These are phyloP conservation scores for Daldinia vernicosa DNA, from an alignment of 495 filamentous ascomycete species.

Conservation along the genomic window DNA sequence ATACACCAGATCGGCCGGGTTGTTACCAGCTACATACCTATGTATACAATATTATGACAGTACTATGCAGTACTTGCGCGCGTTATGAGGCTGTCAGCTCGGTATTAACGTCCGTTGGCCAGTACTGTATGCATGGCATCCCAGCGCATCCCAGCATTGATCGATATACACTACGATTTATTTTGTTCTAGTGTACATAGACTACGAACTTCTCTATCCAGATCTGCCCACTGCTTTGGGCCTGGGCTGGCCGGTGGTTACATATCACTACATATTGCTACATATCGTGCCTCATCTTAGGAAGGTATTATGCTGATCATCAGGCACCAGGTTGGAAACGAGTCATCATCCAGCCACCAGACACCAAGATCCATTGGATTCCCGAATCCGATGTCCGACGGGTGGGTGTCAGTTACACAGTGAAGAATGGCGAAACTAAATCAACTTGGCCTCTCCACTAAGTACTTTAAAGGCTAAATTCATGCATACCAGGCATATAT, in stretches of 20 bases:
- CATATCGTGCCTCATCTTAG: slow-evolving; percentile 7
- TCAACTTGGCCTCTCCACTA: slow-evolving; percentile 8
- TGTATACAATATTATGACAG: not conserved
- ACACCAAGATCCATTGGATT: slow-evolving; percentile 1
- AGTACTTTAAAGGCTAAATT: slow-evolving; percentile 1
- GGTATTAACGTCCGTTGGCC: not conserved
- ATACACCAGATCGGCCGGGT: not conserved
- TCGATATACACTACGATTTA: not conserved
- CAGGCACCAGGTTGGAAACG: slow-evolving; percentile 35
- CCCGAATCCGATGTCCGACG: slow-evolving; percentile 15
- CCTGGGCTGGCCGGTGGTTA: slow-evolving; percentile 27
- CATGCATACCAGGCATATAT: not conserved
- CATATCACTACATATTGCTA: slow-evolving; percentile 2
- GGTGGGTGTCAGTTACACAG: slow-evolving; percentile 21
- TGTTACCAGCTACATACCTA: not conserved
- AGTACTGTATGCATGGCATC: not conserved
- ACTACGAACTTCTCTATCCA: slow-evolving; percentile 5
- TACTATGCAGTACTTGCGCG: not conserved
- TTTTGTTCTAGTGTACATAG: no score
- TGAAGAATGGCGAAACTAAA: slow-evolving; percentile 3
- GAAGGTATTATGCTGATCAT: slow-evolving; percentile 33
- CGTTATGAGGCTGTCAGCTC: slow-evolving; percentile 1
- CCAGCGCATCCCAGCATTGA: not conserved
- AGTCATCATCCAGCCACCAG: slow-evolving; percentile 28
- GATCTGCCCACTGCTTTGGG: slow-evolving; percentile 6